Evolutionary conservation across 2,329 filamentous ascomycete species (phyloP), one percentile per base, ranked within the genome.

Genomic region (Cladosporium cucumerinum): DNA sequence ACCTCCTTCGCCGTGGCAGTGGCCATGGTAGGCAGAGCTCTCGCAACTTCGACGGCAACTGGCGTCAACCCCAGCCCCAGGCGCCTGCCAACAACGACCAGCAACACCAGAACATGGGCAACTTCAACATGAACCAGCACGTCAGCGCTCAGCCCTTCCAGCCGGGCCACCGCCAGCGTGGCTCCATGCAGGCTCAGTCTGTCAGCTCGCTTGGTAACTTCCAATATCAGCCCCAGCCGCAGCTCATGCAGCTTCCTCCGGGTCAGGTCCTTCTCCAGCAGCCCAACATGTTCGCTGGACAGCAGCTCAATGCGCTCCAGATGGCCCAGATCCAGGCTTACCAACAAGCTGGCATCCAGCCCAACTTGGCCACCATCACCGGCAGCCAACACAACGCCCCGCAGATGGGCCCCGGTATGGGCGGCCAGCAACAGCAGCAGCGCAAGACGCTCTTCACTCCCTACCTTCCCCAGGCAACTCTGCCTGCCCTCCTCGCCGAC

Each of bases 401-500:
- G 5, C 71, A 75, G 54, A 70, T 74, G 46, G 68, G 67, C n/a
- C 75, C 78, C 73, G 87, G 90, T 74, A 76, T 87, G 83, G 74
- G 87, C 68, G 86, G 89, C 71, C 87, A 89, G 68, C 90, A 94
- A 71, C 90, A 95, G 74, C 92, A 97, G 76, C 93, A 97, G 81
- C 89, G 95, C 76, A 99, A 99, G 85, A 99, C 95, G 1, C 86
- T 99, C 25, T 99, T 99, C 82, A 98, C 95, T 72, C 95, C 95
- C 68, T 99, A 99, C 74, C 86, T 99, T 59, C 94, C 95, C 18
- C 95, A 99, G 78, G 94, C 94, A 7, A 96, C 90, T 65, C 84
- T 99, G 23, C 95, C 95, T 65, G 94, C 93, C 59, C 86, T 99
- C 46, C 86, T 98, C 65, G 89, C 87, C 66, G 92, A 97, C 74